A percentile compares a stretch with the other conserved stretches of the same genome.
phyloP scores from a whole-genome alignment of 2,329 filamentous ascomycete genomes.

The Phialocephala subalpina region DNA sequence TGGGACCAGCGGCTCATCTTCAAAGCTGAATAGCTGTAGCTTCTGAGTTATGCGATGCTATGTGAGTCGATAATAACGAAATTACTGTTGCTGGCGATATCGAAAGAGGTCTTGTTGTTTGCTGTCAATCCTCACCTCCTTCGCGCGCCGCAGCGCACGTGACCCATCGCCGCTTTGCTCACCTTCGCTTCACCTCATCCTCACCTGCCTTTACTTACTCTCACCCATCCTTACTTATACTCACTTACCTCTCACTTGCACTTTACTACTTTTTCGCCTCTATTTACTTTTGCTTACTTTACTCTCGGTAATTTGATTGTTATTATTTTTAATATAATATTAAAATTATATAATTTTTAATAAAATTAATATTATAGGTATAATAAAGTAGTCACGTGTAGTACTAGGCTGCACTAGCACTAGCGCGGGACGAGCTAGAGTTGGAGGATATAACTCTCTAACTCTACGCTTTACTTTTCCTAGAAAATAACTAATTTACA shows the following conservation, averaged over 20 bases:
- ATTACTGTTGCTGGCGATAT: too few relatives aligned
- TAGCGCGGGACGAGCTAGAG: too few relatives aligned
- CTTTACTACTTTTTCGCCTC: not conserved
- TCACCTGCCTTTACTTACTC: not conserved
- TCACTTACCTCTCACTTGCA: too few relatives aligned
- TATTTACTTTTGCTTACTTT: slow-evolving; percentile 2
- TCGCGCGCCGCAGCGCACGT: not conserved
- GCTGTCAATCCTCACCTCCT: slow-evolving; percentile 5
- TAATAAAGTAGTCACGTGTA: too few relatives aligned
- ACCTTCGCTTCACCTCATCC: slow-evolving; percentile 3
- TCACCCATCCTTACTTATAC: not conserved
- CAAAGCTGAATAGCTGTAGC: too few relatives aligned
- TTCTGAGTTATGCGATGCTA: too few relatives aligned
- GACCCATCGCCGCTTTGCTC: slow-evolving; percentile 1
- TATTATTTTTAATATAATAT: not conserved
- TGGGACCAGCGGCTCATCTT: too few relatives aligned
- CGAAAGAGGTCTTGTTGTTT: not conserved
- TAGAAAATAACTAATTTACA: too few relatives aligned
- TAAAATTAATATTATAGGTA: slow-evolving; percentile 10
- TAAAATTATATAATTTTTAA: slow-evolving; percentile 6
- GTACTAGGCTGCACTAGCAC: too few relatives aligned
- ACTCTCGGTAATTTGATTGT: not conserved
- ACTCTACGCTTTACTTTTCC: too few relatives aligned
- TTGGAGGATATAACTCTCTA: too few relatives aligned
- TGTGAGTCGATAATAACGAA: too few relatives aligned